Conservation (phyloP, 345 rosid species). For the Boechera divaricarpa region DNA sequence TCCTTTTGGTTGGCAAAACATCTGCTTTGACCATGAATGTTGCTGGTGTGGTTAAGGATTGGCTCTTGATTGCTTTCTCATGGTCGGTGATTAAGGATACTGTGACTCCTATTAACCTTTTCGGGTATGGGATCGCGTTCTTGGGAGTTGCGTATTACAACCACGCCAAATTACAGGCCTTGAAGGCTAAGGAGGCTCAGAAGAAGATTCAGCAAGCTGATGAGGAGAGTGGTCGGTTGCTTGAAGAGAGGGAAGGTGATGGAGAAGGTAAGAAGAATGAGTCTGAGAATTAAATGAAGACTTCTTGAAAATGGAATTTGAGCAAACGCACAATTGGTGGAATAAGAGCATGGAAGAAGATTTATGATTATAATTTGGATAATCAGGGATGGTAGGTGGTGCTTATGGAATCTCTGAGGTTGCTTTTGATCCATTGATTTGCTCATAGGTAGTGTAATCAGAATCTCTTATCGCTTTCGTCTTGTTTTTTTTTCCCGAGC, state of each 20-base stretch:
- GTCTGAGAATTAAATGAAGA: conserved; percentile 46
- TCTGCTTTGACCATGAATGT: conserved; percentile 99
- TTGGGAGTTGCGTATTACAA: conserved; percentile 92
- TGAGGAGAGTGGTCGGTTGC: conserved; percentile 76
- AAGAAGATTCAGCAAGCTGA: conserved; percentile 78
- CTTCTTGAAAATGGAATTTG: background rate
- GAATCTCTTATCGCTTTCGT: conserved; percentile 29
- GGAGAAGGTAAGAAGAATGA: conserved; percentile 69
- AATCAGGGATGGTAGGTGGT: background rate
- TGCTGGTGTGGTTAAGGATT: conserved; percentile 98
- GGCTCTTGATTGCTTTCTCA: conserved; percentile 92
- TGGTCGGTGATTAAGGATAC: conserved; percentile 99
- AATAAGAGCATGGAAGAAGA: conserved; percentile 28
- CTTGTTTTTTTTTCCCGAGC: background rate
- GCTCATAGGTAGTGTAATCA: conserved; percentile 38
- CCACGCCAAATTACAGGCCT: conserved; percentile 82
- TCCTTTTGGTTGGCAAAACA: conserved; percentile 92
- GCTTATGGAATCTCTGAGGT: conserved; percentile 34
- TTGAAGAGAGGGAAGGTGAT: conserved; percentile 77
- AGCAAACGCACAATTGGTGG: conserved; percentile 18
- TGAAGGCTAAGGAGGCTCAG: conserved; percentile 88
- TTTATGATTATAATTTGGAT: conserved; percentile 21
- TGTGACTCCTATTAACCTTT: conserved; percentile 81
- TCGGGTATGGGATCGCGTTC: conserved; percentile 88
- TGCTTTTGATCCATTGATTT: conserved; percentile 26